These are phyloP conservation scores for Ustulina deusta DNA, from an alignment of 2,329 filamentous ascomycete genomes.

Conservation along the genomic window DNA sequence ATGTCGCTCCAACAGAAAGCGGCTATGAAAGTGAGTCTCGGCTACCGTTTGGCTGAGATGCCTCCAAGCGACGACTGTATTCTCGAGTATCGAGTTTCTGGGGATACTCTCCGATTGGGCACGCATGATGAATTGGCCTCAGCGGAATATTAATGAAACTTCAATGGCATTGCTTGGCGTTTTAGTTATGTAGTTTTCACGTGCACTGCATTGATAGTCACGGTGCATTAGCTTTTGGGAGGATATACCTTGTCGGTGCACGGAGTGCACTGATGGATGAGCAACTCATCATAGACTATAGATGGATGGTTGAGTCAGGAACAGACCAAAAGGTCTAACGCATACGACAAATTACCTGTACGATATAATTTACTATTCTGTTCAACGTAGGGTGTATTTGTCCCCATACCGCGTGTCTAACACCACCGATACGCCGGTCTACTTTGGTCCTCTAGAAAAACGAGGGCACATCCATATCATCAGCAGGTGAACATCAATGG, in stretches of 20 bases:
- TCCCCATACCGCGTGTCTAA: background rate
- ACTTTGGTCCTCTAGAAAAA: background rate
- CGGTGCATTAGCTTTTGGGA: slow-evolving; percentile 33
- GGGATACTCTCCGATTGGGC: slow-evolving; percentile 5
- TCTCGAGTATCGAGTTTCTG: slow-evolving; percentile 1
- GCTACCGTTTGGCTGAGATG: slow-evolving; percentile 51
- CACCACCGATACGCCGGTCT: background rate
- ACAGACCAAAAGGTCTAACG: slow-evolving; percentile 24
- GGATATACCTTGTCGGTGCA: slow-evolving; percentile 39
- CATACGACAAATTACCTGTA: slow-evolving; percentile 18
- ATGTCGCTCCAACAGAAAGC: slow-evolving; percentile 63
- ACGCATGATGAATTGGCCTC: slow-evolving; percentile 1
- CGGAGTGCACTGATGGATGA: slow-evolving; percentile 33
- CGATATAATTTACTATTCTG: background rate
- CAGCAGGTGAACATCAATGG: background rate
- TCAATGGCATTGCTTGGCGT: slow-evolving; percentile 40
- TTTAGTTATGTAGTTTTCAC: slow-evolving; percentile 30
- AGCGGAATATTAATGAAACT: slow-evolving; percentile 30
- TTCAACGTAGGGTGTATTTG: background rate
- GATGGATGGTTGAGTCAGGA: slow-evolving; percentile 22
- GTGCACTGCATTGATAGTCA: slow-evolving; percentile 29
- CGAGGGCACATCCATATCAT: background rate
- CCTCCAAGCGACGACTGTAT: background rate
- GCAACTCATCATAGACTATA: slow-evolving; percentile 38
- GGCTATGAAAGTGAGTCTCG: slow-evolving; percentile 58